A percentile compares a stretch with the other conserved stretches of the same genome.
phyloP scores from a whole-genome alignment of 1,139 yeast genomes.

The Suhomyces terraborum region DNA sequence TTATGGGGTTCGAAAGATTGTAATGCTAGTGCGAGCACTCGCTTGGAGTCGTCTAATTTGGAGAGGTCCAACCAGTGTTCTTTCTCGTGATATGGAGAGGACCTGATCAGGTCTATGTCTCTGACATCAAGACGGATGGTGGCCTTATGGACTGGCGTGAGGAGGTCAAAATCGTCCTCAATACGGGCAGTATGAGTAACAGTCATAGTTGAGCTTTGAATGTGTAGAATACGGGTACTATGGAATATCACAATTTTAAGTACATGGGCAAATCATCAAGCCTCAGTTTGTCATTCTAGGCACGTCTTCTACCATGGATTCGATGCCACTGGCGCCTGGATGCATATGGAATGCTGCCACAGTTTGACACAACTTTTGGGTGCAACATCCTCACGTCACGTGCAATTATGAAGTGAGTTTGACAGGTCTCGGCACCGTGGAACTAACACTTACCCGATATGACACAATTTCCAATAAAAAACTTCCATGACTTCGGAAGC shows the following conservation, averaged over 20 bases:
- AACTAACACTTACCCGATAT: too few species aligned
- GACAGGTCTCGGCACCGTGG: too few species aligned
- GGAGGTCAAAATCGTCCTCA: constrained; percentile 16
- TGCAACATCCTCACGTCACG: background rate
- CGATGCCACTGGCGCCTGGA: too few species aligned
- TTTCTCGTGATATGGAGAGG: constrained; percentile 33
- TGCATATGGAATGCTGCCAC: too few species aligned
- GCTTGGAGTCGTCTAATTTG: constrained; percentile 21
- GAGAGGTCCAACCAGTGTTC: constrained; percentile 27
- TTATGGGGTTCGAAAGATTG: constrained; percentile 24
- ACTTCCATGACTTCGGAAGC: too few species aligned
- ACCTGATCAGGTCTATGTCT: constrained; percentile 18
- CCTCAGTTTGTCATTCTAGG: background rate
- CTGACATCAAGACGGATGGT: constrained; percentile 14
- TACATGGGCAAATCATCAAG: background rate
- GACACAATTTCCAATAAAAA: too few species aligned
- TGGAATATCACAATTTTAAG: background rate
- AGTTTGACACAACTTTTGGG: background rate
- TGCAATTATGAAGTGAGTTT: background rate
- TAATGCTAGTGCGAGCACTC: constrained; percentile 29
- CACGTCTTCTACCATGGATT: too few species aligned
- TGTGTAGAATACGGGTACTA: background rate
- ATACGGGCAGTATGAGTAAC: constrained; percentile 17
- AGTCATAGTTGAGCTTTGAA: constrained; percentile 2
- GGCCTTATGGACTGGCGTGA: constrained; percentile 17